Base-by-base conservation (phyloP, 2,329 filamentous ascomycete genomes). In the Septoria petroselini region DNA sequence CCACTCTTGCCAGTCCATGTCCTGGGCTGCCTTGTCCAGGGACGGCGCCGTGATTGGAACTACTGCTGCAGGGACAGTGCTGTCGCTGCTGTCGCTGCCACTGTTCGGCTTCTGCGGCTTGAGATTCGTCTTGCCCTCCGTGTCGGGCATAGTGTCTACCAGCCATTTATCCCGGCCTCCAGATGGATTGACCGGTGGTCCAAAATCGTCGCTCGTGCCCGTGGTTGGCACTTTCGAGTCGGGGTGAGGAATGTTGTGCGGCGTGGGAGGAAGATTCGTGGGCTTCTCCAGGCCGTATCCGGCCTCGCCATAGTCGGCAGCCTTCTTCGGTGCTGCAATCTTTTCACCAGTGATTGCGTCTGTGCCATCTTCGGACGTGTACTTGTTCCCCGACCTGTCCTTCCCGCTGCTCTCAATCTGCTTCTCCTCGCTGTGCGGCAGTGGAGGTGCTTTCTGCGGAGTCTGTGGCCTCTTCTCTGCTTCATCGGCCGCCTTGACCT, bases 361-460 rank as follows among this genome's bases (percentile, higher is more conserved):
- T 42, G 71, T 70, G 15, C 62, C 65, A 41, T 73, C 67, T 33
- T 64, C 52, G 6, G 15, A 38, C 63, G 53, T 68, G 67, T 12
- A 70, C 12, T 46, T 46, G 19, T 39, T 23, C 70, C 35, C 61
- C 52, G 40, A 60, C 55, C 34, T 62, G 60, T 25, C 55, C 18
- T 55, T 47, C 4, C 35, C 50, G 8, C 37, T 39, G 31, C 41
- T 51, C 39, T 61, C 64, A 27, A 86, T 75, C 69, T 85, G 85
- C 65, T 88, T 79, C 64, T 90, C 79, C 65, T 95, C 90, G 62
- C 84, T 86, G 54, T 90, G 85, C 9, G 89, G 88, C 56, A 93
- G 70, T 4, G 88, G 88, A 21, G 86, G 89, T 15, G 84, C 85
- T 65, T 91, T 89, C 68, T 95, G 95, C 11, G 91, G 91, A 3